Percentiles rank a stretch among this genome's conserved stretches.
phyloP scores from a whole-genome alignment of 2,329 filamentous ascomycete species.

The Endoconidiophora laricicola region DNA sequence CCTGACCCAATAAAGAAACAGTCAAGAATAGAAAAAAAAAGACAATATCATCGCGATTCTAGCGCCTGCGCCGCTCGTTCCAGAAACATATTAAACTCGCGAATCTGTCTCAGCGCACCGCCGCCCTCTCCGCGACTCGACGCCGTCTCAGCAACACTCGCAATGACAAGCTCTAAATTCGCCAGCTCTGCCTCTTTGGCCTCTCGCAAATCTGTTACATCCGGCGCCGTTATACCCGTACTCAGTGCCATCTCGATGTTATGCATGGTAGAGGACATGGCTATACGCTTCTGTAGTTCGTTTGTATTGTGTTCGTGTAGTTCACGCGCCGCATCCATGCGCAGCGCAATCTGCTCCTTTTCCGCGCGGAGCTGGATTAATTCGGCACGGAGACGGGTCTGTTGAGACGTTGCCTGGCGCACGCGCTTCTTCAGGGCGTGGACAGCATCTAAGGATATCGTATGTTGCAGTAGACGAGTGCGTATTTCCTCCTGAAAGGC shows the following conservation, averaged over 20 bases:
- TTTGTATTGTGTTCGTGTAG: conserved; percentile 37
- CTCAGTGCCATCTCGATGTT: conserved; percentile 43
- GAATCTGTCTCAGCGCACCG: conserved; percentile 38
- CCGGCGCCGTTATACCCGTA: conserved; percentile 31
- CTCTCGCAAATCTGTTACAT: conserved; percentile 21
- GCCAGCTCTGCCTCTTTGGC: conserved; percentile 35
- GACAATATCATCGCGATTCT: conserved; percentile 25
- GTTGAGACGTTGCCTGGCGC: conserved; percentile 39
- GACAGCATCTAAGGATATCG: conserved; percentile 42
- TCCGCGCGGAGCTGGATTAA: conserved; percentile 43
- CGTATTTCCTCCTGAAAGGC: conserved; percentile 41
- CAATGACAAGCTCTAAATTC: conserved; percentile 40
- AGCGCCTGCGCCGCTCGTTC: conserved; percentile 42
- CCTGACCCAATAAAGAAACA: conserved; percentile 3
- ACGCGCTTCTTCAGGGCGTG: conserved; percentile 41
- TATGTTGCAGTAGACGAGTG: conserved; percentile 39
- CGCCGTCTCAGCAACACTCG: conserved; percentile 36
- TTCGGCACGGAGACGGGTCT: conserved; percentile 38
- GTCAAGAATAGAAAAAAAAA: not conserved
- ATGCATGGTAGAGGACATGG: conserved; percentile 41
- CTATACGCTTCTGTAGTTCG: conserved; percentile 26
- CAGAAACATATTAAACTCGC: conserved; percentile 45
- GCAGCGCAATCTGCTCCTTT: conserved; percentile 43
- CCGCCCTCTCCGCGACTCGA: conserved; percentile 32
- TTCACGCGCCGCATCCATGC: conserved; percentile 45